Conservation (phyloP, 1,284 basidiomycete species). For the Tremellales sp. region DNA sequence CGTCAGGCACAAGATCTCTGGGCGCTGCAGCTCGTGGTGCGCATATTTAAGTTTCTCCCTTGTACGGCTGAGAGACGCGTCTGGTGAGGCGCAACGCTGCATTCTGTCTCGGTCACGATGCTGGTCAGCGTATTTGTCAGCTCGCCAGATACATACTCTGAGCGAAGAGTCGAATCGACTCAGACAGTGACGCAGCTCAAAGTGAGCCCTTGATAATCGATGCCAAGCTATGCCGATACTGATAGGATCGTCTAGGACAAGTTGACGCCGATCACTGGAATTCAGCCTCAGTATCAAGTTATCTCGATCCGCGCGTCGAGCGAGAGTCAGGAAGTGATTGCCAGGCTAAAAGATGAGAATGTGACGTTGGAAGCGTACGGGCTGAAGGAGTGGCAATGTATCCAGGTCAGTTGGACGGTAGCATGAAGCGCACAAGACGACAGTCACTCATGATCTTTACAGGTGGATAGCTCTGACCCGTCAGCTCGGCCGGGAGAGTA, state of each 20-base stretch:
- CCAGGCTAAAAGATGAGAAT: constrained; percentile 61
- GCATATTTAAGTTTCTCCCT: too few relatives aligned
- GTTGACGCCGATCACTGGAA: constrained; percentile 86
- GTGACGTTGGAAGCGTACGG: constrained; percentile 70
- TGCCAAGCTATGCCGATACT: too few relatives aligned
- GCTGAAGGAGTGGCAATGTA: constrained; percentile 50
- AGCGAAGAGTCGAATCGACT: constrained; percentile 71
- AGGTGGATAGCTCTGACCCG: constrained; percentile 78
- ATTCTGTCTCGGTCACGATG: background rate
- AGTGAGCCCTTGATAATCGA: constrained; percentile 49
- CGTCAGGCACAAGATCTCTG: too few relatives aligned
- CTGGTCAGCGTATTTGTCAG: constrained; percentile 66
- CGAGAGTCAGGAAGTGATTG: constrained; percentile 51
- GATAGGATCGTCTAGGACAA: constrained; percentile 57
- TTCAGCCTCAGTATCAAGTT: constrained; percentile 66
- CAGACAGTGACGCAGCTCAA: constrained; percentile 73
- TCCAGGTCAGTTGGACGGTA: constrained; percentile 61
- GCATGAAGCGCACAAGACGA: too few relatives aligned
- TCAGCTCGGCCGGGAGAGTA: constrained; percentile 56
- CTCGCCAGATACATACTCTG: constrained; percentile 83
- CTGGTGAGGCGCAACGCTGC: too few relatives aligned
- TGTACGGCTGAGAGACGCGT: too few relatives aligned
- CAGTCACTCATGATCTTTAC: too few relatives aligned
- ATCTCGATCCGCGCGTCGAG: constrained; percentile 64
- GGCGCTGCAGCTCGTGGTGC: too few relatives aligned